Evolutionary conservation across 2,329 filamentous ascomycete species (phyloP).

Genomic region (Nemania bipapillata): DNA sequence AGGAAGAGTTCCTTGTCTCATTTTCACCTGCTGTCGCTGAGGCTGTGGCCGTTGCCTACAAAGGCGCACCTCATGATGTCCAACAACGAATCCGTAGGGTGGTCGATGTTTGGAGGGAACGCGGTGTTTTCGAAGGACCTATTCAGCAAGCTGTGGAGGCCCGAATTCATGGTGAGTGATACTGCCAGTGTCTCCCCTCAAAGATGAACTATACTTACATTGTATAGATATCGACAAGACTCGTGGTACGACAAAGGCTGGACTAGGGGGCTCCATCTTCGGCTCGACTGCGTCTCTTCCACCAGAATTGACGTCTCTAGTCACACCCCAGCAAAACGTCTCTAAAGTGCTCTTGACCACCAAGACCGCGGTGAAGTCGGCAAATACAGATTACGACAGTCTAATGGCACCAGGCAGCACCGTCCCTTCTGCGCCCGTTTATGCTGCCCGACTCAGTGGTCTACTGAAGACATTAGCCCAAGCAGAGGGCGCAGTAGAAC

Average conservation of each 20-base stretch:
- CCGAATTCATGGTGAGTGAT: constrained; percentile 76
- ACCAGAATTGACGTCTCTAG: constrained; percentile 79
- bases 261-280: constrained; percentile 73
- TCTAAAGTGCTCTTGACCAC: constrained; percentile 76
- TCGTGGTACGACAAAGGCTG: constrained; percentile 63
- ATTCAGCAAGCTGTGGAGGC: constrained; percentile 85
- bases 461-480: constrained; percentile 89
- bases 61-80: constrained; percentile 84
- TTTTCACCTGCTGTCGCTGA: constrained; percentile 94
- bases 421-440: constrained; percentile 84
- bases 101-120: constrained; percentile 91
- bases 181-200: neutral
- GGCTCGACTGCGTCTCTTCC: constrained; percentile 71
- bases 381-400: constrained; percentile 85
- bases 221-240: constrained; percentile 70
- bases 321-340: constrained; percentile 76
- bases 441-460: constrained; percentile 87
- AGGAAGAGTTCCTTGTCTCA: constrained; percentile 90
- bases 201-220: constrained; percentile 31
- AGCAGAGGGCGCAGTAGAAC: constrained; percentile 87
- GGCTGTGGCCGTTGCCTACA: constrained; percentile 89
- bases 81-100: constrained; percentile 89
- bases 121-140: constrained; percentile 81
- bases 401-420: constrained; percentile 76
- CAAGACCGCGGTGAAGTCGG: constrained; percentile 73